Evolutionary conservation across 2,329 filamentous ascomycete genomes (phyloP).

Genomic region (Pyrenophora tritici-repentis): DNA sequence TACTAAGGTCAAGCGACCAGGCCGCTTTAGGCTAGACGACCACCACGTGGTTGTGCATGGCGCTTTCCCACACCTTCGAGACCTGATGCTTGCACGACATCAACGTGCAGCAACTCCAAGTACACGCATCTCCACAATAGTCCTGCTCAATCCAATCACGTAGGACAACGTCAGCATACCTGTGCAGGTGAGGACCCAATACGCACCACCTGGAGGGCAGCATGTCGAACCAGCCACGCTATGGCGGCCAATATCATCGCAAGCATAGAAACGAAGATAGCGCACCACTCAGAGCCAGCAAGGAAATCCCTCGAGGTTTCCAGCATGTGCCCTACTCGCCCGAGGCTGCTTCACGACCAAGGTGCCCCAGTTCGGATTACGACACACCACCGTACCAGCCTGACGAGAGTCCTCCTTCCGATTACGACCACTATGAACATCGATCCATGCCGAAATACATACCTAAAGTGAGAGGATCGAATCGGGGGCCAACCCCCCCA

Average conservation of each 20-base stretch:
- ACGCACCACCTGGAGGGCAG: neutral
- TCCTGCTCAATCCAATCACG: conserved; percentile 3
- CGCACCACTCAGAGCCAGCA: neutral
- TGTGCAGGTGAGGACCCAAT: neutral
- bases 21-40: conserved; percentile 10
- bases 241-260: conserved; percentile 1
- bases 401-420: neutral
- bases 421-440: neutral
- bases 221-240: conserved; percentile 8
- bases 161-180: conserved; percentile 1
- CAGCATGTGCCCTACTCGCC: conserved; percentile 5
- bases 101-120: conserved; percentile 2
- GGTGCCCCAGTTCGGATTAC: conserved; percentile 6
- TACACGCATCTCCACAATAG: conserved; percentile 1
- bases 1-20: neutral
- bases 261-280: neutral
- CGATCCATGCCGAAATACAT: conserved; percentile 7
- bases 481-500: neutral
- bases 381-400: conserved; percentile 3
- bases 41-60: conserved; percentile 17
- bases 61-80: neutral
- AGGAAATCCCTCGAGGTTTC: neutral
- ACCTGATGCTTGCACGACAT: conserved; percentile 4
- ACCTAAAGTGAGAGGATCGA: neutral
- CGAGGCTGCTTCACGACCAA: conserved; percentile 11